These are phyloP conservation scores for Raphanus hybrid DNA, from an alignment of 441 rosid species.

Conservation along the genomic window DNA sequence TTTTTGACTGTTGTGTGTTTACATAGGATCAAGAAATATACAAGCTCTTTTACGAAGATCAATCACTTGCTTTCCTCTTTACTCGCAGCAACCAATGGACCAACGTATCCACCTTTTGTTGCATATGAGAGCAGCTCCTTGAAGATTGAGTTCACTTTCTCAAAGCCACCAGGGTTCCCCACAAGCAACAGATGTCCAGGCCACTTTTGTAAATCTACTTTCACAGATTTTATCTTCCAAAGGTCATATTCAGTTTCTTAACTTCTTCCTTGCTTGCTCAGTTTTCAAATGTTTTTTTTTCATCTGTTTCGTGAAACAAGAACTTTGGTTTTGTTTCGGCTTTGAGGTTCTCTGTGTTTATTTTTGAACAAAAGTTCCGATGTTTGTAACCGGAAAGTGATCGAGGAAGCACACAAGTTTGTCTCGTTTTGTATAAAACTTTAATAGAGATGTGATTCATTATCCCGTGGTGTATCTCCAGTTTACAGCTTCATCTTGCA, in stretches of 20 bases:
- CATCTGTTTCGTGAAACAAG: constrained; percentile 6
- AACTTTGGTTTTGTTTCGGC: constrained; percentile 25
- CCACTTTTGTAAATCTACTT: constrained; percentile 73
- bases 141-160: constrained; percentile 78
- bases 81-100: constrained; percentile 75
- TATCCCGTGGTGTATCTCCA: no score
- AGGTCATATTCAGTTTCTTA: constrained; percentile 50
- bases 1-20: constrained; percentile 23
- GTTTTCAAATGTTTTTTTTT: constrained; percentile 9
- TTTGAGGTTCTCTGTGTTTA: constrained; percentile 22
- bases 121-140: constrained; percentile 89
- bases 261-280: neutral
- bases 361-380: constrained; percentile 26
- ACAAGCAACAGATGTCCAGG: constrained; percentile 68
- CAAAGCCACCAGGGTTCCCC: constrained; percentile 78
- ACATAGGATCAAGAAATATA: no score
- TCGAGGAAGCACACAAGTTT: constrained; percentile 6
- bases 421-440: constrained; percentile 12
- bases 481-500: neutral
- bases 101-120: constrained; percentile 72
- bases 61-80: constrained; percentile 35
- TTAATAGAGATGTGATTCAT: neutral
- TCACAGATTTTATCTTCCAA: constrained; percentile 90
- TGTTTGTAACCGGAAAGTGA: constrained; percentile 20
- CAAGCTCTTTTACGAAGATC: constrained; percentile 2